A percentile compares a stretch with the other conserved stretches of the same genome.
Evolutionary conservation across 306 rosid genomes (phyloP).

Genomic region (Castanea sativa): DNA sequence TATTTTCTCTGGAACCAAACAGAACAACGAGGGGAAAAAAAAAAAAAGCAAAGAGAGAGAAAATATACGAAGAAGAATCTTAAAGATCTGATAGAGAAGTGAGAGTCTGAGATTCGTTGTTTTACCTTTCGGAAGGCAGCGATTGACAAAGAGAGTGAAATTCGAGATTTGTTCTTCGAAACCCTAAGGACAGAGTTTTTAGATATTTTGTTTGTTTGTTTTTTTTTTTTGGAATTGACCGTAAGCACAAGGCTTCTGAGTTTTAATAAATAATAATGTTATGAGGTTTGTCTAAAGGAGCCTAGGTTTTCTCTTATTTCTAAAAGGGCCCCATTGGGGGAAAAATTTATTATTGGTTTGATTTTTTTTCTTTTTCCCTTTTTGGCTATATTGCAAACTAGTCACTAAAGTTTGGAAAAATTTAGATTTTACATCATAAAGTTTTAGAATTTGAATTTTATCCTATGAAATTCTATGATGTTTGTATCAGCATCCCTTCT

Average conservation of each 20-base stretch:
- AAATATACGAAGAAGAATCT: neutral
- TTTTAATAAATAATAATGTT: neutral
- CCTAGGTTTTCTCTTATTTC: conserved; percentile 12
- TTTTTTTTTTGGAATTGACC: conserved; percentile 17
- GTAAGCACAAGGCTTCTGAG: conserved; percentile 1
- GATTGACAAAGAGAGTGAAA: neutral
- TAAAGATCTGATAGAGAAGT: neutral
- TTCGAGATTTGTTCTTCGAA: conserved; percentile 19
- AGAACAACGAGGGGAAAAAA: neutral
- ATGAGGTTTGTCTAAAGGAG: conserved; percentile 6
- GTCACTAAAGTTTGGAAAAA: accelerated
- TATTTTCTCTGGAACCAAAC: conserved; percentile 6
- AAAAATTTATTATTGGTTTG: neutral
- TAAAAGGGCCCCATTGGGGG: too few species aligned
- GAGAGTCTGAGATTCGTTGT: neutral
- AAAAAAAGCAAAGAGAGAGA: neutral
- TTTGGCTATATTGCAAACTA: too few species aligned
- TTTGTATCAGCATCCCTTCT: too few species aligned
- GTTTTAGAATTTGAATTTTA: too few species aligned
- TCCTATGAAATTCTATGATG: accelerated
- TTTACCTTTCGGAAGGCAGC: conserved; percentile 34
- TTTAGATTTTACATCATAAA: accelerated
- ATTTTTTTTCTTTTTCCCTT: neutral
- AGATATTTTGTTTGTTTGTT: neutral
- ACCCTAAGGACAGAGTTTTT: conserved; percentile 36